Conservation (phyloP, 306 rosid species). For the Trichosanthes truncata region DNA sequence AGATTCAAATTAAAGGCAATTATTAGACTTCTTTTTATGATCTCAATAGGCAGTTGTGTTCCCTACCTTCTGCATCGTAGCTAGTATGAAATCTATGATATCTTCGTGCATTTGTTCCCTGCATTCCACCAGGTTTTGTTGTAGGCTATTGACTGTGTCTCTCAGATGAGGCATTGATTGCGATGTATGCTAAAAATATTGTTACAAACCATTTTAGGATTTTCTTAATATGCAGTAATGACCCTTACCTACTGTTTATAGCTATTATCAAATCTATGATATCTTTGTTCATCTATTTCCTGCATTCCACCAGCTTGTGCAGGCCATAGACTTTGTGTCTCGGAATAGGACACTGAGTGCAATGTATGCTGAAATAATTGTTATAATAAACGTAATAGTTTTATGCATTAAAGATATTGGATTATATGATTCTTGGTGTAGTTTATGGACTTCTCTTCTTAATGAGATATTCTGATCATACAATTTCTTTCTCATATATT, state of each 20-base stretch:
- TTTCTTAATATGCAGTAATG: background rate
- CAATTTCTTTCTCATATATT: constrained; percentile 3
- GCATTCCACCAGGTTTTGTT: background rate
- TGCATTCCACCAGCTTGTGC: background rate
- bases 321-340: background rate
- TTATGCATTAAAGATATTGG: background rate
- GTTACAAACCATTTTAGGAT: background rate
- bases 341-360: background rate
- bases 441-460: background rate
- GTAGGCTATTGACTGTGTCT: background rate
- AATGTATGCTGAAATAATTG: background rate
- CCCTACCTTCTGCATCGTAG: background rate
- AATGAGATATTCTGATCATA: background rate
- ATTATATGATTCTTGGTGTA: background rate
- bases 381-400: background rate
- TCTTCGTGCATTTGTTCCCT: background rate
- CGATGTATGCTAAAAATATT: background rate
- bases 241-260: background rate
- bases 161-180: background rate
- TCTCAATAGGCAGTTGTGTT: background rate
- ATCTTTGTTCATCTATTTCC: background rate
- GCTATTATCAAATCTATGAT: background rate
- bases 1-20: background rate
- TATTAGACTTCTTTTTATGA: background rate
- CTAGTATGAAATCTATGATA: background rate